Evolutionary conservation across 2,329 filamentous ascomycete genomes (phyloP).

Genomic region (Gnomoniopsis smithogilvyi): DNA sequence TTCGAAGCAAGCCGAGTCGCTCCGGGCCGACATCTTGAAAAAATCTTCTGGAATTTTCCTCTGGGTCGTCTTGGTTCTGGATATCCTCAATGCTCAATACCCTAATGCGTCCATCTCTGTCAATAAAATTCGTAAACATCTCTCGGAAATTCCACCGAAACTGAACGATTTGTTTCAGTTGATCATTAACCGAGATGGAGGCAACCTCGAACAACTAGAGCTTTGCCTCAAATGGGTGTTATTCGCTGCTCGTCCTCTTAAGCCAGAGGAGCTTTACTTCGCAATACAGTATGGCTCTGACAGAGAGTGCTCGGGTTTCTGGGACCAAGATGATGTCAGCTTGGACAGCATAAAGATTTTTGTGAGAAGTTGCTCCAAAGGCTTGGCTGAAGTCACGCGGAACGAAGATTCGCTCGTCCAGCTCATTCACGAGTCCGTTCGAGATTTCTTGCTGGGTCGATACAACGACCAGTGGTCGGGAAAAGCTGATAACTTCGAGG

Average conservation of each 20-base stretch:
- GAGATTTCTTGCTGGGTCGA: constrained; percentile 34
- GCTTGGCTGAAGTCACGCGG: constrained; percentile 41
- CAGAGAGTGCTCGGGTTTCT: neutral
- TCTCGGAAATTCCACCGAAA: constrained; percentile 21
- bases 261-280: constrained; percentile 39
- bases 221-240: constrained; percentile 53
- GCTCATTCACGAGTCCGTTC: constrained; percentile 52
- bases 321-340: neutral
- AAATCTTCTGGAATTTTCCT: constrained; percentile 9
- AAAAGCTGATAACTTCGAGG: neutral
- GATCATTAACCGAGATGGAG: constrained; percentile 45
- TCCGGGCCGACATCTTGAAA: neutral
- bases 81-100: constrained; percentile 35
- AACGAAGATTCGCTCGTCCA: constrained; percentile 35
- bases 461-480: neutral
- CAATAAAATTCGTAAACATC: constrained; percentile 20
- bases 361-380: constrained; percentile 44
- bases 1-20: neutral
- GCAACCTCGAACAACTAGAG: constrained; percentile 36
- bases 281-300: constrained; percentile 21
- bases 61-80: constrained; percentile 38
- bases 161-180: constrained; percentile 48
- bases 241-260: constrained; percentile 42
- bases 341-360: constrained; percentile 28
- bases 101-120: neutral